Percentiles rank a stretch among this genome's conserved stretches.
phyloP scores from a whole-genome alignment of 768 basidiomycete genomes.

The Auricularia sp. region DNA sequence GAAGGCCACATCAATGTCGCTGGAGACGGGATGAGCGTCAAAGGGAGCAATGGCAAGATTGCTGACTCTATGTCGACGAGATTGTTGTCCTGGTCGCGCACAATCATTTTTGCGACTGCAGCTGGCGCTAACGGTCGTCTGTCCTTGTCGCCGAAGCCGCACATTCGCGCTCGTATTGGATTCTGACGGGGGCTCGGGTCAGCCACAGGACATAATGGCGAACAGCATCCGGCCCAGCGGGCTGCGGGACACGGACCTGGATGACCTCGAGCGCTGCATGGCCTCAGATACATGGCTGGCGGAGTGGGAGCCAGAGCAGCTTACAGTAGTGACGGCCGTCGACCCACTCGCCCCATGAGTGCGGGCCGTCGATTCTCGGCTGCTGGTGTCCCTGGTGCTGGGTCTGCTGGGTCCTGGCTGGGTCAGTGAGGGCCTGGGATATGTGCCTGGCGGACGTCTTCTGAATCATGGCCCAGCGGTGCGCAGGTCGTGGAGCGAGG shows the following conservation, averaged over 20 bases:
- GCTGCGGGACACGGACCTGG: neutral
- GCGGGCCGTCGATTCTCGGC: constrained; percentile 28
- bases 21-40: constrained; percentile 19
- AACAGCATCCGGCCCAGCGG: neutral
- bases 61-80: constrained; percentile 70
- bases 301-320: neutral
- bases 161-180: constrained; percentile 86
- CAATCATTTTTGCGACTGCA: constrained; percentile 75
- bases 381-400: neutral
- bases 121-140: constrained; percentile 87
- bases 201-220: neutral
- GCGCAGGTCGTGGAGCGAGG: neutral
- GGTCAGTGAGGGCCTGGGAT: neutral
- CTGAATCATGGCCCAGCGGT: constrained; percentile 46
- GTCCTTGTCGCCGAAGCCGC: constrained; percentile 97
- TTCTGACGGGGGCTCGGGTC: constrained; percentile 38
- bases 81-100: constrained; percentile 54
- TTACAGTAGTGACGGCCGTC: constrained; percentile 39
- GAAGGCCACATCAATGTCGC: constrained; percentile 78
- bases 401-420: neutral
- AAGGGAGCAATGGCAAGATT: constrained; percentile 2
- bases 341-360: constrained; percentile 64
- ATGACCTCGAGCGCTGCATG: constrained; percentile 1
- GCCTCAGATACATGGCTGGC: neutral
- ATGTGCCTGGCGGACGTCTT: constrained; percentile 25